Evolutionary conservation across 306 rosid genomes (phyloP).

Genomic region (Mimosa pudica): DNA sequence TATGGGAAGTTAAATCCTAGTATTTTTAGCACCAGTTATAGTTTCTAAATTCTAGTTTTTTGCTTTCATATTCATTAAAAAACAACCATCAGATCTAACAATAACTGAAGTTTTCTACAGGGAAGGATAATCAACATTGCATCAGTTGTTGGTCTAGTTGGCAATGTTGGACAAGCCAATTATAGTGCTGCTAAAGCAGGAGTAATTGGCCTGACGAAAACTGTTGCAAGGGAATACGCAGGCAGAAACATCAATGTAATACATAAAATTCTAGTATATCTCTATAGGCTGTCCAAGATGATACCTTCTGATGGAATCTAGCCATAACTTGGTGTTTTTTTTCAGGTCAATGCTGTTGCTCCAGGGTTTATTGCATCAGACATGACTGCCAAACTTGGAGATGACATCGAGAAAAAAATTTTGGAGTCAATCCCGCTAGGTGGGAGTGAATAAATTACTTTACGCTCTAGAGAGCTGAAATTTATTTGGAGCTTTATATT

Average conservation of each 20-base stretch:
- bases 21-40: constrained; percentile 7
- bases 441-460: constrained; percentile 37
- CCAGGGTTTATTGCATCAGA: constrained; percentile 98
- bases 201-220: constrained; percentile 90
- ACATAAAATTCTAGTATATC: constrained; percentile 20
- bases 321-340: constrained; percentile 24
- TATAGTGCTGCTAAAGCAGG: constrained; percentile 99
- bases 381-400: constrained; percentile 92
- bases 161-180: constrained; percentile 95
- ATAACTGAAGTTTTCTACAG: constrained; percentile 49
- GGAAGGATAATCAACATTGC: constrained; percentile 94
- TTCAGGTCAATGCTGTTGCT: constrained; percentile 94
- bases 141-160: constrained; percentile 93
- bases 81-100: constrained; percentile 2
- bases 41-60: background rate
- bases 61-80: constrained; percentile 27
- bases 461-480: constrained; percentile 7
- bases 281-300: constrained; percentile 12
- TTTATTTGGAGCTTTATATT: constrained; percentile 5
- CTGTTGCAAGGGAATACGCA: constrained; percentile 87
- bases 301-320: constrained; percentile 26
- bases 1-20: background rate
- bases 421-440: constrained; percentile 86
- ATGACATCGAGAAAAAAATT: constrained; percentile 82
- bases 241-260: constrained; percentile 87